Percentiles rank a stretch among this genome's conserved stretches.
Evolutionary conservation across 192 early-diverging fungal species (phyloP).

Genomic region (Thamnidium elegans): DNA sequence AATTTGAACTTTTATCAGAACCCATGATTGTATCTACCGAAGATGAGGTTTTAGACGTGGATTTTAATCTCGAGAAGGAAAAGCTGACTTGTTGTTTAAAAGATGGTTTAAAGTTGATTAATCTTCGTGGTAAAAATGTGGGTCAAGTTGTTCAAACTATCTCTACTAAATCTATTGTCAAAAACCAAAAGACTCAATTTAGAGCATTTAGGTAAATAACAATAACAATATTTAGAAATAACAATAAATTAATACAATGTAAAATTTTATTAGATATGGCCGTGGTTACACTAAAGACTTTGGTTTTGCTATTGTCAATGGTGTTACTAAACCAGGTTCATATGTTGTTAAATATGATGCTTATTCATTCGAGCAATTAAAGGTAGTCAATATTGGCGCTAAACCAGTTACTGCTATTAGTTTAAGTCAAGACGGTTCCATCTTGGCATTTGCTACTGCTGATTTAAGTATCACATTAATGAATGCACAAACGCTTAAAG

Average conservation of each 20-base stretch:
- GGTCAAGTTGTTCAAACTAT: constrained; percentile 48
- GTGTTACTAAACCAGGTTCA: constrained; percentile 46
- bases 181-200: constrained; percentile 45
- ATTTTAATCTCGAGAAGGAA: constrained; percentile 52
- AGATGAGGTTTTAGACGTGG: constrained; percentile 64
- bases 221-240: background rate
- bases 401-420: constrained; percentile 59
- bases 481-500: constrained; percentile 45
- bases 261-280: constrained; percentile 58
- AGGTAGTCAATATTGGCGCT: constrained; percentile 43
- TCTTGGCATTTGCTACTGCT: constrained; percentile 70
- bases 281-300: constrained; percentile 46
- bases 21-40: constrained; percentile 57
- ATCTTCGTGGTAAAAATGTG: constrained; percentile 32
- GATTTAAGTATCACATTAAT: constrained; percentile 71
- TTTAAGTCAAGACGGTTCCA: constrained; percentile 61
- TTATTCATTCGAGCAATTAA: constrained; percentile 52
- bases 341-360: constrained; percentile 63
- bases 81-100: constrained; percentile 53
- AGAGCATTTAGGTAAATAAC: constrained; percentile 40
- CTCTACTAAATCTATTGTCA: constrained; percentile 38
- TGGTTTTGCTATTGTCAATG: constrained; percentile 67
- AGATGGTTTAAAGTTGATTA: constrained; percentile 44
- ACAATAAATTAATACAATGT: background rate
- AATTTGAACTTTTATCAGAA: constrained; percentile 47